These are phyloP conservation scores for Colletotrichum echinochloae DNA, from an alignment of 2,329 filamentous ascomycete species.

Conservation along the genomic window DNA sequence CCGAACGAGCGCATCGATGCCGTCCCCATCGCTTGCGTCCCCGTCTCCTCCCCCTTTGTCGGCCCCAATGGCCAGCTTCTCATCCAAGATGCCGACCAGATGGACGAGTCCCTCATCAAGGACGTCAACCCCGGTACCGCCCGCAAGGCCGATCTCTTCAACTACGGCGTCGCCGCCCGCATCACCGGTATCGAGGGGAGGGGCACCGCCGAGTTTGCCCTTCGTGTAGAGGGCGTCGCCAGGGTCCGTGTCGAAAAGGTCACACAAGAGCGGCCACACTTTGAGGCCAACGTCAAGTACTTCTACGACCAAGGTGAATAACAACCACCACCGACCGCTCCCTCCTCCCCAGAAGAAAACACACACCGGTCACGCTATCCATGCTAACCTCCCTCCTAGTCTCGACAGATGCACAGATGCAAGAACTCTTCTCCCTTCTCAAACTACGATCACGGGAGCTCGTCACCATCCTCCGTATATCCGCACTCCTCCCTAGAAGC, in stretches of 20 bases:
- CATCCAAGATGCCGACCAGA: slow-evolving; percentile 72
- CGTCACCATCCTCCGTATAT: slow-evolving; percentile 84
- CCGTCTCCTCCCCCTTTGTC: slow-evolving; percentile 81
- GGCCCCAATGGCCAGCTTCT: slow-evolving; percentile 81
- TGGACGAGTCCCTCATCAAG: slow-evolving; percentile 55
- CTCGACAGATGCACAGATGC: slow-evolving; percentile 68
- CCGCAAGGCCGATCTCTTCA: slow-evolving; percentile 80
- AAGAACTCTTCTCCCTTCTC: slow-evolving; percentile 80
- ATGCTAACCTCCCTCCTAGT: slow-evolving; percentile 35
- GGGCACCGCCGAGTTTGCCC: slow-evolving; percentile 79
- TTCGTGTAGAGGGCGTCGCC: slow-evolving; percentile 87
- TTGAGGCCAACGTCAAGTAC: slow-evolving; percentile 82
- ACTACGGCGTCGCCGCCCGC: slow-evolving; percentile 84
- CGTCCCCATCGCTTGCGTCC: slow-evolving; percentile 88
- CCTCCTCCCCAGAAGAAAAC: neutral
- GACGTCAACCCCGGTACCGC: slow-evolving; percentile 70
- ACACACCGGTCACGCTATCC: too few species aligned
- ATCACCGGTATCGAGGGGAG: slow-evolving; percentile 83
- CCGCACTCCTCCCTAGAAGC: slow-evolving; percentile 78
- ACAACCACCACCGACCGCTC: neutral
- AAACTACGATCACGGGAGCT: slow-evolving; percentile 90
- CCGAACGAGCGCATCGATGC: slow-evolving; percentile 72
- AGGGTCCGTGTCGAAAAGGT: slow-evolving; percentile 82
- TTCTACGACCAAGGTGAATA: slow-evolving; percentile 76
- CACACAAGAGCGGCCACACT: slow-evolving; percentile 83